Evolutionary conservation across 306 rosid genomes (phyloP).

Genomic region (Ziziphus jujuba): DNA sequence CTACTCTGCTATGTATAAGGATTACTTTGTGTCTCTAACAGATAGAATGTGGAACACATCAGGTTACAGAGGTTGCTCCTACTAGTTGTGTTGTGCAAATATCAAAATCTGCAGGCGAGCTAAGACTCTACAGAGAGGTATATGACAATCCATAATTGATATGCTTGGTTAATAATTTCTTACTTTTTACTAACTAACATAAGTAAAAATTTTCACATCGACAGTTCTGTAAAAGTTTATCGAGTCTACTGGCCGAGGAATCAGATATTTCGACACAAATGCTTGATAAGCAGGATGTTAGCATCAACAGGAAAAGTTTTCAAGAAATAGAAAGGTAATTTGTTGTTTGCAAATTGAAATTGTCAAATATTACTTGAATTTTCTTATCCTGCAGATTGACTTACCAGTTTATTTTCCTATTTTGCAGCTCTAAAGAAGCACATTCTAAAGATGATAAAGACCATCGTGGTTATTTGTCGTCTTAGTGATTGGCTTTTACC

Average conservation of each 20-base stretch:
- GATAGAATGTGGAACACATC: conserved; percentile 26
- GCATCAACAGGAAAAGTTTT: conserved; percentile 11
- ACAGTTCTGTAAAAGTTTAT: conserved; percentile 73
- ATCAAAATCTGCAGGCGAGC: conserved; percentile 71
- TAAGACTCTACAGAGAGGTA: conserved; percentile 54
- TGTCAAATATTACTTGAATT: not conserved
- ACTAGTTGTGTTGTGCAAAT: conserved; percentile 67
- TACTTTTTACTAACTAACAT: conserved; percentile 12
- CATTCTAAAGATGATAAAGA: conserved; percentile 26
- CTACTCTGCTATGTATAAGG: not conserved
- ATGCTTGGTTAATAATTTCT: conserved; percentile 1
- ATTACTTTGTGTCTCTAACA: conserved; percentile 12
- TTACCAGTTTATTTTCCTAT: conserved; percentile 19
- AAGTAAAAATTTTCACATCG: conserved; percentile 17
- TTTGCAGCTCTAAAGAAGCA: conserved; percentile 45
- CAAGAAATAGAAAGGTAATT: conserved; percentile 39
- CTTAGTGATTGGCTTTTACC: conserved; percentile 26
- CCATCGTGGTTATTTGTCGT: conserved; percentile 36
- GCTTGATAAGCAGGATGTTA: conserved; percentile 29
- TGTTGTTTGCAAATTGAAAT: conserved; percentile 3
- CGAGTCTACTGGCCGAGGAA: conserved; percentile 50
- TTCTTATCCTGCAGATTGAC: conserved; percentile 14
- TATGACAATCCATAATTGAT: conserved; percentile 3
- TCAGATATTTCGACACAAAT: conserved; percentile 33
- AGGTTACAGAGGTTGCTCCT: conserved; percentile 87